Percentiles rank a stretch among this genome's conserved stretches.
phyloP scores from a whole-genome alignment of 345 rosid species.

The Citrus glauca region DNA sequence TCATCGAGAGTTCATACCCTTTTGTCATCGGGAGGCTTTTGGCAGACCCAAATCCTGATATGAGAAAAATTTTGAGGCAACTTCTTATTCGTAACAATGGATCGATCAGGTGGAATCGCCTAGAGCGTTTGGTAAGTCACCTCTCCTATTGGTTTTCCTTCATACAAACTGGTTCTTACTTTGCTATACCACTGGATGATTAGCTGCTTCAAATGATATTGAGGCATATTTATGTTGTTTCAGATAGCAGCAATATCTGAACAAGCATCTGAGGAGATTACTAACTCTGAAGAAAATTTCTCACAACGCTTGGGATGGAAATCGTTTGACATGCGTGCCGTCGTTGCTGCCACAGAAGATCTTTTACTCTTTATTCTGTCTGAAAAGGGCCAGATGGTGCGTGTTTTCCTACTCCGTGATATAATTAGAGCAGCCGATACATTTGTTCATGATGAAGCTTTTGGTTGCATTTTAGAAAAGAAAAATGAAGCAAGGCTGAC shows the following conservation, averaged over 20 bases:
- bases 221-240: constrained; percentile 8
- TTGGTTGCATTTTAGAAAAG: constrained; percentile 29
- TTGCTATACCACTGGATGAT: background rate
- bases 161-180: background rate
- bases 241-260: constrained; percentile 93
- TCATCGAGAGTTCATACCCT: constrained; percentile 87
- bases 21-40: constrained; percentile 85
- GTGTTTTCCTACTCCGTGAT: constrained; percentile 74
- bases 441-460: constrained; percentile 46
- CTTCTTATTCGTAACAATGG: constrained; percentile 83
- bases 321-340: constrained; percentile 83
- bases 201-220: background rate
- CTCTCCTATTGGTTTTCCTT: background rate
- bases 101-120: constrained; percentile 89
- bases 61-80: constrained; percentile 85
- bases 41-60: constrained; percentile 90
- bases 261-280: constrained; percentile 48
- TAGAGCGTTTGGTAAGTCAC: constrained; percentile 78
- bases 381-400: constrained; percentile 75
- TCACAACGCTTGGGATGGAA: constrained; percentile 52
- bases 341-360: constrained; percentile 91
- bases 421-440: constrained; percentile 63
- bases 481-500: constrained; percentile 18
- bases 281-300: constrained; percentile 23
- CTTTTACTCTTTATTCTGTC: constrained; percentile 74